Evolutionary conservation across 2,329 filamentous ascomycete genomes (phyloP).

Genomic region (Sodiomyces alkalinus): DNA sequence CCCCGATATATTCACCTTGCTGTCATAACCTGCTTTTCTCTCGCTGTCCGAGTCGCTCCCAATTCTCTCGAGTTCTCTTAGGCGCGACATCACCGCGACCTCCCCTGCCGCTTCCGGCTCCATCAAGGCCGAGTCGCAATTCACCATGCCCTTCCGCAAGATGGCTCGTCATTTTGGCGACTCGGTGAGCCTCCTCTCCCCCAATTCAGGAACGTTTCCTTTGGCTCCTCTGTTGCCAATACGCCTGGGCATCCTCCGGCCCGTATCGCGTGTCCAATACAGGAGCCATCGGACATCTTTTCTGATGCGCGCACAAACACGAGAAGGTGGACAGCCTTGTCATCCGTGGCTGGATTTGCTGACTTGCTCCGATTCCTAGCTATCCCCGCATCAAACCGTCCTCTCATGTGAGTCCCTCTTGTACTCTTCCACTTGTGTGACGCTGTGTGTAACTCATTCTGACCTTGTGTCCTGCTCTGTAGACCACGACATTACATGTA

Average conservation of each 20-base stretch:
- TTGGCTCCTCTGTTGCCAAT: too few species aligned
- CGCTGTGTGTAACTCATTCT: too few species aligned
- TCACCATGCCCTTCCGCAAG: slow-evolving; percentile 15
- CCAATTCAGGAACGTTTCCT: too few species aligned
- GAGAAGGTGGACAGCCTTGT: background rate
- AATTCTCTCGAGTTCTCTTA: too few species aligned
- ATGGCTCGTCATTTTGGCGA: slow-evolving; percentile 33
- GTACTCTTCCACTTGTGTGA: background rate
- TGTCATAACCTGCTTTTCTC: too few species aligned
- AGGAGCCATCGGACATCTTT: too few species aligned
- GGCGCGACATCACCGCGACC: too few species aligned
- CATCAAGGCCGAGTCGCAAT: slow-evolving; percentile 6
- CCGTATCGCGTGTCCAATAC: too few species aligned
- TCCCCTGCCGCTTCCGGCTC: background rate
- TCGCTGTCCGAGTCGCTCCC: too few species aligned
- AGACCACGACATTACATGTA: slow-evolving; percentile 21
- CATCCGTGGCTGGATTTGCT: too few species aligned
- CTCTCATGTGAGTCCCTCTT: slow-evolving; percentile 26
- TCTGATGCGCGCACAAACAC: background rate
- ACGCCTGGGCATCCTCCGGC: too few species aligned
- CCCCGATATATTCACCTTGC: too few species aligned
- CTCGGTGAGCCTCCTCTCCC: slow-evolving; percentile 22
- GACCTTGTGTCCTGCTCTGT: background rate
- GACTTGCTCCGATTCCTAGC: slow-evolving; percentile 10
- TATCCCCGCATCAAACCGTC: slow-evolving; percentile 24